Percentiles rank a stretch among this genome's conserved stretches.
Evolutionary conservation across 1,139 yeast genomes (phyloP).

Genomic region (Nakaseomyces sp.): DNA sequence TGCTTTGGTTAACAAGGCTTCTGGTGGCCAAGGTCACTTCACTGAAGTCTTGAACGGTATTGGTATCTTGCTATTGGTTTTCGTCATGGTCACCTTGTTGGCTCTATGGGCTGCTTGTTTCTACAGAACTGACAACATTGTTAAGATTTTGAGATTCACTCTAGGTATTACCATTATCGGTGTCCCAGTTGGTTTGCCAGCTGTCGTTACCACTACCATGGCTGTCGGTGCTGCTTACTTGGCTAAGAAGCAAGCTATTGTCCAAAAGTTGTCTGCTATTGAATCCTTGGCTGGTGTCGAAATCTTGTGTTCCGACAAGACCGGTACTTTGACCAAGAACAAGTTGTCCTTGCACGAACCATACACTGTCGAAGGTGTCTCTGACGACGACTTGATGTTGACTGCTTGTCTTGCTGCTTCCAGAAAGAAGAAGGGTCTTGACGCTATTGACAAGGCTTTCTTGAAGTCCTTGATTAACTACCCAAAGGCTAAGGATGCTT

Average conservation of each 20-base stretch:
- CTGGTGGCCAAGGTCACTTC: conserved; percentile 92
- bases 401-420: conserved; percentile 98
- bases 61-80: conserved; percentile 84
- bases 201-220: conserved; percentile 98
- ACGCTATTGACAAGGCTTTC: conserved; percentile 97
- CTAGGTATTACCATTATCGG: conserved; percentile 97
- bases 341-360: conserved; percentile 95
- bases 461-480: conserved; percentile 74
- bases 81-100: conserved; percentile 80
- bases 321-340: conserved; percentile 99
- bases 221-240: conserved; percentile 99
- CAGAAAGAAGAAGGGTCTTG: conserved; percentile 97
- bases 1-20: conserved; percentile 90
- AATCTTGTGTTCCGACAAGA: conserved; percentile 96
- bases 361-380: conserved; percentile 98
- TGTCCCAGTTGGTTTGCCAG: conserved; percentile 99
- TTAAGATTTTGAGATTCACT: conserved; percentile 85
- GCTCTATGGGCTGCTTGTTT: conserved; percentile 91
- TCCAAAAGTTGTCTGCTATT: conserved; percentile 94
- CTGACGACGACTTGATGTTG: conserved; percentile 92
- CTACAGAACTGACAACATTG: conserved; percentile 88
- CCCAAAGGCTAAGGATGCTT: conserved; percentile 93
- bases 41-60: conserved; percentile 97
- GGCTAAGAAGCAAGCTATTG: conserved; percentile 98
- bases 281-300: conserved; percentile 99